These are phyloP conservation scores for Pinus taeda DNA, from an alignment of 75 land plant species.

Conservation along the genomic window DNA sequence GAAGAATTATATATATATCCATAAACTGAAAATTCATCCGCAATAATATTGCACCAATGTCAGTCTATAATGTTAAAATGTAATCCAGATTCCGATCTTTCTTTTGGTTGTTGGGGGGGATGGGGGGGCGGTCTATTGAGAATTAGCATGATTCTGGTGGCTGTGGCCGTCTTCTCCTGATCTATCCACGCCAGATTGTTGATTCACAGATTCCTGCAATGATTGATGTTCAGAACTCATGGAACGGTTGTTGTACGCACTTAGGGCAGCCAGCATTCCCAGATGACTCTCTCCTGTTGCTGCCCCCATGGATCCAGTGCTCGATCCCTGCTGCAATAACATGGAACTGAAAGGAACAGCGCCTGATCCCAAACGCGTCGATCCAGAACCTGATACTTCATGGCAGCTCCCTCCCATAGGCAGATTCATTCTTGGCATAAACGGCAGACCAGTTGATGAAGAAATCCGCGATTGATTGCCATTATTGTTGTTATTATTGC, in stretches of 20 bases:
- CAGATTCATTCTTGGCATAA: constrained; percentile 62
- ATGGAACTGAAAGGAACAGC: constrained; percentile 58
- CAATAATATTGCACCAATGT: constrained; percentile 8
- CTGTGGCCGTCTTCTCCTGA: constrained; percentile 12
- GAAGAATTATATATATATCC: background rate
- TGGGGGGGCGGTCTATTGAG: background rate
- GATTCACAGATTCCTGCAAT: constrained; percentile 15
- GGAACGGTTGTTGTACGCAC: constrained; percentile 50
- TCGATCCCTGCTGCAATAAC: constrained; percentile 43
- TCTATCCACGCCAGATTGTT: constrained; percentile 15
- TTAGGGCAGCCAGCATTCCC: constrained; percentile 82
- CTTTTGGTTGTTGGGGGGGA: too few relatives aligned
- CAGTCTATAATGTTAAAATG: background rate
- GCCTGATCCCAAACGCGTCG: constrained; percentile 24
- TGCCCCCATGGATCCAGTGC: constrained; percentile 20
- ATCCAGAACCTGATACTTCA: constrained; percentile 14
- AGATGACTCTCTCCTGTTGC: constrained; percentile 60
- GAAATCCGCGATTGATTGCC: constrained; percentile 6
- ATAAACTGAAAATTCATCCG: background rate
- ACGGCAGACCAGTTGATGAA: constrained; percentile 37
- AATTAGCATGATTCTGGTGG: constrained; percentile 2
- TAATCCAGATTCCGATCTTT: background rate
- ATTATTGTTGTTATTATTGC: background rate
- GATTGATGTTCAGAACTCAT: constrained; percentile 52
- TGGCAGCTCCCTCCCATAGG: background rate